These are phyloP conservation scores for Podaxis mareebaensis DNA, from an alignment of 768 basidiomycete species.

Conservation along the genomic window DNA sequence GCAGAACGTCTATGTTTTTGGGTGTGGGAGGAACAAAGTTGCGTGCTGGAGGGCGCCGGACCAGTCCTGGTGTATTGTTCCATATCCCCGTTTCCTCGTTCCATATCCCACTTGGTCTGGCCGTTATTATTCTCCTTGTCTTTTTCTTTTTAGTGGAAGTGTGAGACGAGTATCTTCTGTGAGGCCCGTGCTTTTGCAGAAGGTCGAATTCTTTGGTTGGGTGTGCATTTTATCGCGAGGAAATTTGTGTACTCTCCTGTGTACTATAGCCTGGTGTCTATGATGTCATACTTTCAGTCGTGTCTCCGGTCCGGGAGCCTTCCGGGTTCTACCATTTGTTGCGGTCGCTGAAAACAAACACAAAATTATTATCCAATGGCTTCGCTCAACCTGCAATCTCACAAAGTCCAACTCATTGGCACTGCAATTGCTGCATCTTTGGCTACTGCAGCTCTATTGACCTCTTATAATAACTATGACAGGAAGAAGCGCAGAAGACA, in stretches of 20 bases:
- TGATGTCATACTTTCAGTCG: background rate
- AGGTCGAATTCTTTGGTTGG: too few species aligned
- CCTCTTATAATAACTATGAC: conserved; percentile 53
- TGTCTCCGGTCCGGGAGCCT: background rate
- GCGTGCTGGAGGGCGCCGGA: background rate
- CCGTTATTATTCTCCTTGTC: too few species aligned
- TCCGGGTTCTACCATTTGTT: background rate
- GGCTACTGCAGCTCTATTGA: conserved; percentile 59
- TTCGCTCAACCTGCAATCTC: conserved; percentile 44
- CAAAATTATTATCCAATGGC: conserved; percentile 23
- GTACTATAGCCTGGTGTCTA: too few species aligned
- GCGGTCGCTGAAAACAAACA: background rate
- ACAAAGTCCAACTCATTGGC: conserved; percentile 63
- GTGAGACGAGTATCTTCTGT: too few species aligned
- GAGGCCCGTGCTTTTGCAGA: too few species aligned
- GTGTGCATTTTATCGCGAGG: too few species aligned
- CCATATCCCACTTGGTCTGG: too few species aligned
- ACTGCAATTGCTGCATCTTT: conserved; percentile 67
- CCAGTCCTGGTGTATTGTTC: background rate
- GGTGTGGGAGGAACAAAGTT: background rate
- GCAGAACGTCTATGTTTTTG: background rate
- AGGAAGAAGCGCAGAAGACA: conserved; percentile 50
- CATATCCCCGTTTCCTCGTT: background rate
- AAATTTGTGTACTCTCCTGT: too few species aligned
- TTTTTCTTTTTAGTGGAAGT: too few species aligned